These are phyloP conservation scores for Trichoderma endophyticum DNA, from an alignment of 2,329 filamentous ascomycete genomes.

Conservation along the genomic window DNA sequence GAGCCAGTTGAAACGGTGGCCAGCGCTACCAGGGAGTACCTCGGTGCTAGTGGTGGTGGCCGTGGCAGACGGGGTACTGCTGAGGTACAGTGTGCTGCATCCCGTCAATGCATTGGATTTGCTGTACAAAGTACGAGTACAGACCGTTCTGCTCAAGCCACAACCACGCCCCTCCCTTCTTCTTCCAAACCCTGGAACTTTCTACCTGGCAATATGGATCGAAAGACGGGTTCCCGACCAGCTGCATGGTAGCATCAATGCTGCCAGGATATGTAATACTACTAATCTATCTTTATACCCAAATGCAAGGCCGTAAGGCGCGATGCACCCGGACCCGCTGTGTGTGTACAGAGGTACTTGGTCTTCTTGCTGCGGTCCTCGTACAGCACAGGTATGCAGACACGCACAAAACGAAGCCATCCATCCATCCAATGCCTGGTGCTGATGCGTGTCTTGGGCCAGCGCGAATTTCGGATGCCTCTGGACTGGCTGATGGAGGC, in stretches of 20 bases:
- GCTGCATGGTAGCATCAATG: not conserved
- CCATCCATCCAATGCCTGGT: not conserved
- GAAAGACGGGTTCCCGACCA: conserved; percentile 4
- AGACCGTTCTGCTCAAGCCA: not conserved
- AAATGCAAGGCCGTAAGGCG: conserved; percentile 13
- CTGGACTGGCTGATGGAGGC: not conserved
- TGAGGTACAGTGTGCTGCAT: not conserved
- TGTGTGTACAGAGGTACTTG: not conserved
- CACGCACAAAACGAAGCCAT: not conserved
- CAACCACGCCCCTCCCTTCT: not conserved
- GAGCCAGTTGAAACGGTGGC: conserved; percentile 6
- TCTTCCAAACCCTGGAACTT: not conserved
- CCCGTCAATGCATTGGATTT: not conserved
- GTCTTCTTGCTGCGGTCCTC: not conserved
- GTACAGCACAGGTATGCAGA: not conserved
- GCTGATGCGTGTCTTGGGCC: not conserved
- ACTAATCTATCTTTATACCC: conserved; percentile 11
- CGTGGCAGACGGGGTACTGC: not conserved
- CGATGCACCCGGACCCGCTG: not conserved
- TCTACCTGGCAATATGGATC: not conserved
- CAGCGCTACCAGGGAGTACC: not conserved
- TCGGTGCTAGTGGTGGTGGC: not conserved
- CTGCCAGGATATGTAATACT: not conserved
- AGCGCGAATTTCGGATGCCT: not conserved
- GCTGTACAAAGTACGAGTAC: not conserved